Conservation (phyloP, 2,329 filamentous ascomycete genomes). For the Aspergillus transmontanensis region DNA sequence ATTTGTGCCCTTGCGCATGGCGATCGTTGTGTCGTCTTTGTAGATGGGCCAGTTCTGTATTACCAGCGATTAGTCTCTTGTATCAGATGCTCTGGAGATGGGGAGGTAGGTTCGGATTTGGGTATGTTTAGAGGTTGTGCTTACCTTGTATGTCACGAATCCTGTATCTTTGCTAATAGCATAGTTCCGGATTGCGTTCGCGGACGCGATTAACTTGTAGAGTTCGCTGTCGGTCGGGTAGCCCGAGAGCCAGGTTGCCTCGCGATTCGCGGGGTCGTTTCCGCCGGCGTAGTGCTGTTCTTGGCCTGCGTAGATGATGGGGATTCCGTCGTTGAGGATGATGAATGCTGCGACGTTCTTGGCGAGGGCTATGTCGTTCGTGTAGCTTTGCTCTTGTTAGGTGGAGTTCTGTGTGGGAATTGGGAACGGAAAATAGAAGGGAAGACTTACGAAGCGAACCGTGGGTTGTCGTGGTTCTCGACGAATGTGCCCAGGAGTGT, state of each 20-base stretch:
- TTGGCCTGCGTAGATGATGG: slow-evolving; percentile 68
- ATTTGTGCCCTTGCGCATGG: slow-evolving; percentile 46
- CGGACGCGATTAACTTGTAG: slow-evolving; percentile 50
- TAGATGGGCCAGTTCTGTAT: slow-evolving; percentile 45
- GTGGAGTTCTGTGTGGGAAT: neutral
- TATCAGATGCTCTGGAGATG: too few relatives aligned
- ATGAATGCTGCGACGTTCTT: slow-evolving; percentile 65
- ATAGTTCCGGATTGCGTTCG: slow-evolving; percentile 56
- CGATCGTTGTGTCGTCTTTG: slow-evolving; percentile 46
- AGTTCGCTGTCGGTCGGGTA: slow-evolving; percentile 52
- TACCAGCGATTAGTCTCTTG: neutral
- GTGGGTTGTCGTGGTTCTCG: slow-evolving; percentile 64
- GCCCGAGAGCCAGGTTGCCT: slow-evolving; percentile 59
- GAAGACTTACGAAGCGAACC: slow-evolving; percentile 48
- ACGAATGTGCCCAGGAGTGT: slow-evolving; percentile 57
- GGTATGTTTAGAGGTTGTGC: neutral
- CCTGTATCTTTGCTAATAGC: slow-evolving; percentile 40
- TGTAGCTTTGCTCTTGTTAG: slow-evolving; percentile 22
- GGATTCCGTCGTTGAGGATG: slow-evolving; percentile 63
- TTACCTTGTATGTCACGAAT: slow-evolving; percentile 45
- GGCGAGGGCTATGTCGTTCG: slow-evolving; percentile 46
- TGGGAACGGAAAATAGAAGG: too few relatives aligned
- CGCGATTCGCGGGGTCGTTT: slow-evolving; percentile 55
- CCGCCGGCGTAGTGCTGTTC: slow-evolving; percentile 63
- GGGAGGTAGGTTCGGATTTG: too few relatives aligned